A percentile compares a stretch with the other conserved stretches of the same genome.
These are phyloP conservation scores for Raphanus hybrid DNA, from an alignment of 441 rosid species.

Conservation along the genomic window DNA sequence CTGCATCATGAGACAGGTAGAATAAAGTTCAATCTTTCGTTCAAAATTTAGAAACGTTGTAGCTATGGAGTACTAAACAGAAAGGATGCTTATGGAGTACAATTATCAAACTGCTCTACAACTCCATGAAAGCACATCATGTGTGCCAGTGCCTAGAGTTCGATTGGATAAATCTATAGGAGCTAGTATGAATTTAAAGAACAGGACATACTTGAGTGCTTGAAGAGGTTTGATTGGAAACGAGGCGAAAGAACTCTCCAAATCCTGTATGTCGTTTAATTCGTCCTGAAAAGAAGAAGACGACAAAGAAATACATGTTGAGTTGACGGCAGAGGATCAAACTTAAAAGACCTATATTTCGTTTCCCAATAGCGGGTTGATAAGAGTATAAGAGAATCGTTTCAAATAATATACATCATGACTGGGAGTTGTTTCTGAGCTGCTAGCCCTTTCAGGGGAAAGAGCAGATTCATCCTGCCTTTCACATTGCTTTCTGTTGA, in stretches of 20 bases:
- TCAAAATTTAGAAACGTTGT: not conserved
- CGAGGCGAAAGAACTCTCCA: constrained; percentile 76
- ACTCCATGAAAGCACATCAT: constrained; percentile 13
- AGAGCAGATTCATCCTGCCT: constrained; percentile 47
- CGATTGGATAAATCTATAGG: not conserved
- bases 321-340: constrained; percentile 11
- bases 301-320: constrained; percentile 33
- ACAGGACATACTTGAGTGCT: constrained; percentile 74
- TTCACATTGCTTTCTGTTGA: constrained; percentile 52
- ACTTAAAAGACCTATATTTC: not conserved
- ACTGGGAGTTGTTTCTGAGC: constrained; percentile 56
- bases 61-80: not conserved
- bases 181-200: constrained; percentile 20
- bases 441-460: constrained; percentile 56
- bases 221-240: constrained; percentile 90
- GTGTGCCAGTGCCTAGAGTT: constrained; percentile 7
- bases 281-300: constrained; percentile 66
- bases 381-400: constrained; percentile 29
- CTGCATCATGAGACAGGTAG: constrained; percentile 51
- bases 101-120: constrained; percentile 3
- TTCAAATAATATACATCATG: constrained; percentile 56
- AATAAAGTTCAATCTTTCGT: constrained; percentile 8
- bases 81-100: constrained; percentile 9
- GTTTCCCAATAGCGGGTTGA: constrained; percentile 23
- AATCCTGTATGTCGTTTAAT: constrained; percentile 64